These are phyloP conservation scores for Picocystis sp. DNA, from an alignment of 163 green algal genomes.

Conservation along the genomic window DNA sequence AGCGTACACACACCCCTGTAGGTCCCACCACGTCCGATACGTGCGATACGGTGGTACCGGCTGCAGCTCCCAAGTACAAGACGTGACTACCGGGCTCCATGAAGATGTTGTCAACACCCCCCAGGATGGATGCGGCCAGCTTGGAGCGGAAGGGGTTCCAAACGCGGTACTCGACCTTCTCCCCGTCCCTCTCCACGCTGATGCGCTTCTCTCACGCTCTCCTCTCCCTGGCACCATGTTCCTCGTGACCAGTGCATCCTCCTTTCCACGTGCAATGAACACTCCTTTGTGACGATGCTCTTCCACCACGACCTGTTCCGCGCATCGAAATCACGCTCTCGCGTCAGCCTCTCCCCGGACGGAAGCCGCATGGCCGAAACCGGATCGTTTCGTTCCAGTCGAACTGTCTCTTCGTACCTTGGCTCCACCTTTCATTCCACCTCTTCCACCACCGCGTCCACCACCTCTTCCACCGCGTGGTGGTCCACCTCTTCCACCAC, in stretches of 20 bases:
- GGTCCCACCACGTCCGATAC: slow-evolving; percentile 91
- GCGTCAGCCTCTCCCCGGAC: background rate
- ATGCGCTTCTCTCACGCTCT: slow-evolving; percentile 96
- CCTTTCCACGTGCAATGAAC: slow-evolving; percentile 98
- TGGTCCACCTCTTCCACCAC: slow-evolving; percentile 3
- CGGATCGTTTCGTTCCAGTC: background rate
- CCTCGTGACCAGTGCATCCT: slow-evolving; percentile 57
- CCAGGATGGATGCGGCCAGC: slow-evolving; percentile 89
- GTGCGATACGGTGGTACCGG: slow-evolving; percentile 77
- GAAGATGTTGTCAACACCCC: slow-evolving; percentile 97
- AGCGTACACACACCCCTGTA: slow-evolving; percentile 82
- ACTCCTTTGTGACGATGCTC: slow-evolving; percentile 79
- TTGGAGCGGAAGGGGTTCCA: slow-evolving; percentile 99
- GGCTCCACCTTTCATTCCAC: slow-evolving; percentile 46
- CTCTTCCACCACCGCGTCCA: slow-evolving; percentile 26
- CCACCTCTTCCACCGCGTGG: slow-evolving; percentile 22
- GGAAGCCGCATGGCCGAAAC: background rate
- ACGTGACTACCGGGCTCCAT: slow-evolving; percentile 89
- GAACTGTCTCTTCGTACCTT: slow-evolving; percentile 18
- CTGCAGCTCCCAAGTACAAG: slow-evolving; percentile 92
- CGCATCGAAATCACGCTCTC: slow-evolving; percentile 3
- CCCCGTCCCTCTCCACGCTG: slow-evolving; percentile 58
- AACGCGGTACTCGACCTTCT: slow-evolving; percentile 97
- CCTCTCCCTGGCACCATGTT: slow-evolving; percentile 73
- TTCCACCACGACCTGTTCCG: slow-evolving; percentile 66